Percentiles rank a stretch among this genome's conserved stretches.
phyloP scores from a whole-genome alignment of 2,329 filamentous ascomycete genomes.

The Akanthomyces lecanii region DNA sequence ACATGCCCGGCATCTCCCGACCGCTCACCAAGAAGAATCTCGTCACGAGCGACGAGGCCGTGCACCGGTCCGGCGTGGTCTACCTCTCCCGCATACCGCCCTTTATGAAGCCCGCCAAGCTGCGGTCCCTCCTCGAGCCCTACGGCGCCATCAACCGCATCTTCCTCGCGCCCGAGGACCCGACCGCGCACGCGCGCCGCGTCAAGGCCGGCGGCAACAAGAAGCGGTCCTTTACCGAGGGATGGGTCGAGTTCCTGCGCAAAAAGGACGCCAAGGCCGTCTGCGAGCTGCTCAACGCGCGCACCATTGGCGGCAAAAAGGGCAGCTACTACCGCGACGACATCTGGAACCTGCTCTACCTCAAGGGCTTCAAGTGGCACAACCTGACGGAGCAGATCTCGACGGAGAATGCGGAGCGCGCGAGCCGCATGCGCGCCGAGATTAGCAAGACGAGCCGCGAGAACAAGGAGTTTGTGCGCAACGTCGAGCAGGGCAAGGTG shows the following conservation, averaged over 20 bases:
- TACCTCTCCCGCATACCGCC: constrained; percentile 82
- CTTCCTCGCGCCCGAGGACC: constrained; percentile 74
- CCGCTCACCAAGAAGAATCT: constrained; percentile 64
- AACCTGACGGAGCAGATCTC: constrained; percentile 72
- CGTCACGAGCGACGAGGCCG: constrained; percentile 57
- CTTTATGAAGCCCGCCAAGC: constrained; percentile 80
- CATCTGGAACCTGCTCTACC: constrained; percentile 78
- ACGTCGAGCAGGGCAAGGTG: constrained; percentile 77
- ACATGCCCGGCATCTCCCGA: constrained; percentile 47
- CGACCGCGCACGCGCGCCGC: constrained; percentile 59
- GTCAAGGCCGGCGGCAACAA: constrained; percentile 75
- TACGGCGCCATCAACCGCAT: constrained; percentile 74
- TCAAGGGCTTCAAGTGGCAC: constrained; percentile 81
- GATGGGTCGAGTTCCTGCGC: constrained; percentile 77
- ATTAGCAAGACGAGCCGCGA: constrained; percentile 71
- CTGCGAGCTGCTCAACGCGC: constrained; percentile 71
- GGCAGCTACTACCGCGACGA: constrained; percentile 79
- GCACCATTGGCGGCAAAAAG: constrained; percentile 79
- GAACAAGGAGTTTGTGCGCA: constrained; percentile 76
- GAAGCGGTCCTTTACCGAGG: constrained; percentile 75
- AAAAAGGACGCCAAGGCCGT: constrained; percentile 76
- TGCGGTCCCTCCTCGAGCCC: constrained; percentile 68
- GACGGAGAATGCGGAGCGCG: constrained; percentile 74
- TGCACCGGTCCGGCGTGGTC: constrained; percentile 72
- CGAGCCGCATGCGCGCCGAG: constrained; percentile 71